Conservation (phyloP, 805 yeast species). For the Saccharomycopsis olivae region DNA sequence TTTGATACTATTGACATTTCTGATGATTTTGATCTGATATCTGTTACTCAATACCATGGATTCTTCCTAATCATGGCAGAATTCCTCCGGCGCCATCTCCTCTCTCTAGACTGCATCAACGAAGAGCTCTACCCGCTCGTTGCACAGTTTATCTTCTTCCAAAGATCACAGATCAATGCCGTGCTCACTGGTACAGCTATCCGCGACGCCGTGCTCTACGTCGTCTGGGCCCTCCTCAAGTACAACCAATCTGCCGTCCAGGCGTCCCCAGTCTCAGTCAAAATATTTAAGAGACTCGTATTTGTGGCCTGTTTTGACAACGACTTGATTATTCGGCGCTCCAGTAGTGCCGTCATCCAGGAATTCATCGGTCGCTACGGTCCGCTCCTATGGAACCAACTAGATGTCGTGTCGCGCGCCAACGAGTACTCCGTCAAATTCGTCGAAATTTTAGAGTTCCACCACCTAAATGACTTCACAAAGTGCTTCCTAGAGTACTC, state of each 20-base stretch:
- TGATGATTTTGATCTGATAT: slow-evolving; percentile 25
- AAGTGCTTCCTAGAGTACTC: slow-evolving; percentile 32
- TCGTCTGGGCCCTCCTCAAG: slow-evolving; percentile 68
- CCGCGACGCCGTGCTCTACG: slow-evolving; percentile 77
- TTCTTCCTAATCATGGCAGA: slow-evolving; percentile 48
- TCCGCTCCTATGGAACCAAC: slow-evolving; percentile 24
- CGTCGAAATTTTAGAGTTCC: slow-evolving; percentile 50
- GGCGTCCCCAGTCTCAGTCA: slow-evolving; percentile 19
- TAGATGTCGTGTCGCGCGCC: slow-evolving; percentile 19
- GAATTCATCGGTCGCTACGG: slow-evolving; percentile 77
- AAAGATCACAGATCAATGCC: slow-evolving; percentile 39
- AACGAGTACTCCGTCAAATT: slow-evolving; percentile 35
- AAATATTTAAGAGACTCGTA: slow-evolving; percentile 29
- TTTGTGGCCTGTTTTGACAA: slow-evolving; percentile 54
- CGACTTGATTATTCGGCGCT: slow-evolving; percentile 66
- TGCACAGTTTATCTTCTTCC: slow-evolving; percentile 37
- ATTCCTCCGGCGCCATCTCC: too few species aligned
- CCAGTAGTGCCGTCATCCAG: slow-evolving; percentile 80
- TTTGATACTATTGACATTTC: slow-evolving; percentile 19
- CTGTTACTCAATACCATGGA: slow-evolving; percentile 44
- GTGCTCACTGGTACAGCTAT: slow-evolving; percentile 54
- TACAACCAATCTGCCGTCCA: slow-evolving; percentile 22
- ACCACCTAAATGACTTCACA: slow-evolving; percentile 33
- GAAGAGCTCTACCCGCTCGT: too few species aligned
- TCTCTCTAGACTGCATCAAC: too few species aligned